phyloP scores from a whole-genome alignment of 2,329 filamentous ascomycete species.

The Aureobasidium melanogenum region DNA sequence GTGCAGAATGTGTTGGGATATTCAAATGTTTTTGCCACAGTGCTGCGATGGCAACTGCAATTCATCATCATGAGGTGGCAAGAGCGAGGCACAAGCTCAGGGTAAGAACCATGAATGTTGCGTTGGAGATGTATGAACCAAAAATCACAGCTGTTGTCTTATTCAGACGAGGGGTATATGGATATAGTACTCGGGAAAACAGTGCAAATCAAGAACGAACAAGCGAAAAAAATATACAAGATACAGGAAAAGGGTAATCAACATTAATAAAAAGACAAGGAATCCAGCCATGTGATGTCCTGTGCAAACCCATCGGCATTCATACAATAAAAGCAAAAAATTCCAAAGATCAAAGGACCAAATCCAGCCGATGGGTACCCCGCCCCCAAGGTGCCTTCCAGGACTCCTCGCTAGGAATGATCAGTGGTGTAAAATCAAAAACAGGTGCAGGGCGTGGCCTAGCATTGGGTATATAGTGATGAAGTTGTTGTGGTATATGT shows the following conservation, averaged over 20 bases:
- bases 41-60: background rate
- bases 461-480: background rate
- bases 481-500: background rate
- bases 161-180: slow-evolving; percentile 6
- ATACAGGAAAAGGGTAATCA: background rate
- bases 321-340: slow-evolving; percentile 2
- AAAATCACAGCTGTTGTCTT: background rate
- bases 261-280: background rate
- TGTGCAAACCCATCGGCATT: slow-evolving; percentile 3
- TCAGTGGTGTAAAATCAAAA: background rate
- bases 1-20: background rate
- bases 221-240: background rate
- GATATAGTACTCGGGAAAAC: background rate
- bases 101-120: background rate
- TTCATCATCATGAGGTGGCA: background rate
- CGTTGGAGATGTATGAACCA: background rate
- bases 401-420: slow-evolving; percentile 12
- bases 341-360: background rate
- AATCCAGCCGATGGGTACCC: slow-evolving; percentile 6
- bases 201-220: background rate
- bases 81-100: background rate
- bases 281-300: slow-evolving; percentile 7
- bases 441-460: background rate
- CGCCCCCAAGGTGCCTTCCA: slow-evolving; percentile 5
- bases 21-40: background rate